These are phyloP conservation scores for Paracamarosporium sp. DNA, from an alignment of 2,329 filamentous ascomycete genomes.

Conservation along the genomic window DNA sequence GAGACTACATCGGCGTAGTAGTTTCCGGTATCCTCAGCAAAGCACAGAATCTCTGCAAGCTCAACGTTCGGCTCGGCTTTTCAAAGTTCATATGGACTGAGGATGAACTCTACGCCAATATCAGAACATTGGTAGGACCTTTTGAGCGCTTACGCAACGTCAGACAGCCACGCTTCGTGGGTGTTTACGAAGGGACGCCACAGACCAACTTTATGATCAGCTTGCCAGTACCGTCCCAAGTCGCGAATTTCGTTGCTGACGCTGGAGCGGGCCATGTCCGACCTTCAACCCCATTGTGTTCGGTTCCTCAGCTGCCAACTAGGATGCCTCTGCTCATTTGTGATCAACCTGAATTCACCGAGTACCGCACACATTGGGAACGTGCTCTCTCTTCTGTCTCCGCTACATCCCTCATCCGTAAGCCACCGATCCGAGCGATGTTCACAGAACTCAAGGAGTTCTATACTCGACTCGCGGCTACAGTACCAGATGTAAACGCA, in stretches of 20 bases:
- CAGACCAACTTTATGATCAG: slow-evolving; percentile 23
- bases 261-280: not conserved
- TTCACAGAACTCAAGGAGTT: slow-evolving; percentile 44
- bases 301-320: slow-evolving; percentile 30
- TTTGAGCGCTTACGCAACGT: slow-evolving; percentile 41
- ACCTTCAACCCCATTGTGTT: slow-evolving; percentile 24
- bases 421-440: slow-evolving; percentile 36
- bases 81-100: slow-evolving; percentile 32
- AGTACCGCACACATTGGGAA: slow-evolving; percentile 32
- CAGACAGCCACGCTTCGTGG: slow-evolving; percentile 30
- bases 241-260: not conserved
- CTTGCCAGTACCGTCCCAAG: slow-evolving; percentile 9
- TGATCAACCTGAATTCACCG: slow-evolving; percentile 24
- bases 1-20: slow-evolving; percentile 40
- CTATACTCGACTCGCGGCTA: slow-evolving; percentile 27
- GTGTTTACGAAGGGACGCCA: slow-evolving; percentile 29
- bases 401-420: slow-evolving; percentile 13
- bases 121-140: slow-evolving; percentile 33
- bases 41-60: slow-evolving; percentile 32
- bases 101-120: slow-evolving; percentile 27
- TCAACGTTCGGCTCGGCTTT: slow-evolving; percentile 37
- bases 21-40: slow-evolving; percentile 39
- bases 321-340: slow-evolving; percentile 18
- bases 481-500: slow-evolving; percentile 20
- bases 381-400: slow-evolving; percentile 17